Base-by-base conservation (phyloP, 73 alveolate species). In the Paramecium tetraurelia region DNA sequence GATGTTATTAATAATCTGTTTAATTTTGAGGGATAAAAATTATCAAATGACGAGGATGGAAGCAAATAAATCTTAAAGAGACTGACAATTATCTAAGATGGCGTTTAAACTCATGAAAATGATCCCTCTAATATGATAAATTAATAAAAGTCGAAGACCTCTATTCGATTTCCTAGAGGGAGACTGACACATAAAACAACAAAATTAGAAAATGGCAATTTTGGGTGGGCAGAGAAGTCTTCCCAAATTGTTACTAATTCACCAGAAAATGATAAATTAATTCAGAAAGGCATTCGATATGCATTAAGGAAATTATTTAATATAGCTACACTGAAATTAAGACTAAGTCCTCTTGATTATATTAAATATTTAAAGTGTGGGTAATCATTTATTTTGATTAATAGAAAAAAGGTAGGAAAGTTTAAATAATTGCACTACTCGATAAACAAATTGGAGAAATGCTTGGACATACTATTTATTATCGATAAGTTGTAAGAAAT, bases 401-500 rank as follows among this genome's bases (percentile, higher is more conserved):
- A 18, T 63, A 63, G 84, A 63, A 31, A 63, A 63, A 63, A 63
- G 9, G 84, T 7, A 63, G 84, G 84, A 2, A 63, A 63, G 7
- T 63, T 63, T 63, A 63, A 63, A 20, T 18, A 63, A 63, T 27
- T 63, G 20, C 7, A 48, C 24, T 48, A 89, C n/a, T 41, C 94
- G 1, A 24, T 89, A 20, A 72, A 69, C 7, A 89, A 89, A 40
- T 31, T 89, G n/a, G 87, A 89, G 18, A 83, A 89, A 44, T 41
- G 59, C 27, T 50, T 89, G 22, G 94, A 89, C 46, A 83, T 83
- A 21, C 27, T 89, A 3, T 89, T 44, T 50, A 89, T 89, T 22
- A 71, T 89, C 3, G 57, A 89, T 38, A 89, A 89, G n/a, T 72
- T 89, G 21, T 38, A 70, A 20, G 94, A 89, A 71, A 89, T 89